Percentiles rank a stretch among this genome's conserved stretches.
Evolutionary conservation across 495 filamentous ascomycete species (phyloP).

Genomic region (Aspergillus ostianus): DNA sequence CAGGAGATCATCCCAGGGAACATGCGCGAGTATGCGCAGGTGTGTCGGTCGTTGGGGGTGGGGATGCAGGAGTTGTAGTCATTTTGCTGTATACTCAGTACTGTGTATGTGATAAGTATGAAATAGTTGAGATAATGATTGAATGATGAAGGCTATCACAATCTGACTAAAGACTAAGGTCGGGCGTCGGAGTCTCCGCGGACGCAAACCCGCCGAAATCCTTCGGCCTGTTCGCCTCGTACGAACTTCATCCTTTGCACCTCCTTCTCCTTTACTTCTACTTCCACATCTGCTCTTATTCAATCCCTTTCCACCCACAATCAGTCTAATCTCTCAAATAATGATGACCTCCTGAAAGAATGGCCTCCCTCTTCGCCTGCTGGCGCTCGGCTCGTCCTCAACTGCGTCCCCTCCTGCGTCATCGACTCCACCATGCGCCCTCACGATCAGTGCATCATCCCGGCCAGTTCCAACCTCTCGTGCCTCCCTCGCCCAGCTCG

Average conservation of each 20-base stretch:
- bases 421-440: slow-evolving; percentile 14
- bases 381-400: slow-evolving; percentile 14
- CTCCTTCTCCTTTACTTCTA: neutral
- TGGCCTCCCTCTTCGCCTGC: slow-evolving; percentile 4
- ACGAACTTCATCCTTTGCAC: neutral
- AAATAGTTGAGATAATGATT: neutral
- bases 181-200: slow-evolving; percentile 7
- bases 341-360: neutral
- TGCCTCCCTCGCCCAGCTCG: slow-evolving; percentile 76
- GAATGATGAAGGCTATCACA: neutral
- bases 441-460: slow-evolving; percentile 33
- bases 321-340: neutral
- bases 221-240: neutral
- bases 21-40: slow-evolving; percentile 43
- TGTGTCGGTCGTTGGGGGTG: slow-evolving; percentile 30
- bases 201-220: neutral
- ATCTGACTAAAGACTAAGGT: neutral
- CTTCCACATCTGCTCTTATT: neutral
- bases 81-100: neutral
- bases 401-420: neutral
- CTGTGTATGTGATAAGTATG: neutral
- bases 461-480: slow-evolving; percentile 63
- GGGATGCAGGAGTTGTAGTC: slow-evolving; percentile 13
- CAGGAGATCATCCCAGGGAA: slow-evolving; percentile 41
- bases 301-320: neutral